Evolutionary conservation across 2,329 filamentous ascomycete genomes (phyloP), one percentile per base, ranked within the genome.

Genomic region (Colletotrichum caudatum): DNA sequence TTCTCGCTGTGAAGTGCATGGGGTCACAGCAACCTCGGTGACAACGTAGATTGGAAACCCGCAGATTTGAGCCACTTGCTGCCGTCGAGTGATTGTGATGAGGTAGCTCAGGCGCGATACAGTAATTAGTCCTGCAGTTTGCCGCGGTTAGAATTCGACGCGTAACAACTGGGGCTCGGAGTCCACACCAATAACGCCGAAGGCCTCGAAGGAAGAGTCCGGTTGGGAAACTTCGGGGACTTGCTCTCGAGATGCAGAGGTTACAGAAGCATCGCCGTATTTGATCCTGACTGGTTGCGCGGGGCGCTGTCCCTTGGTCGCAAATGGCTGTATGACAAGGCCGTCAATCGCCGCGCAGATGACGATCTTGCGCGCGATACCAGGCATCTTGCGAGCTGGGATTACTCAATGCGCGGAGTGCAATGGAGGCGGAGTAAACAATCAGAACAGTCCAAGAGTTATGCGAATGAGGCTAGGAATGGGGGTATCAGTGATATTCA

Each of bases 1-100:
- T 54, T 97, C 94, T 51, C 82, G 80, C 76, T 92, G 91, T 7
- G 93, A 95, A 2, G 91, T 89, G 64, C 96, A 90, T 0, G 96
- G 96, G 7, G 97, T 97, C n/a, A 98, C 84, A 8, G 94, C 92
- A 41, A 98, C 93, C 76, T 97, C 94, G 54, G 93, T 96, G 71
- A 98, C 90, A 50, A 94, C 91, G 80, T 97, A 99, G 66, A 98
- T 85, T 0, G 95, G 92, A 66, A 89, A 91, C 7, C 94, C 94
- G 74, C 91, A 90, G 61, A 98, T 90, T 74, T 95, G 92, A 3
- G 96, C 96, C 61, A 98, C 94, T 80, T 97, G 93, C 77, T 97
- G 89, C 58, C 95, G 93, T 69, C 91, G 89, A 29, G 92, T 94
- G 77, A 99, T 97, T 14, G 94, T 92, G 69, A 99, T 89, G 8